Evolutionary conservation across 257 asterid genomes (phyloP).

Genomic region (Craterostigma plantagineum): DNA sequence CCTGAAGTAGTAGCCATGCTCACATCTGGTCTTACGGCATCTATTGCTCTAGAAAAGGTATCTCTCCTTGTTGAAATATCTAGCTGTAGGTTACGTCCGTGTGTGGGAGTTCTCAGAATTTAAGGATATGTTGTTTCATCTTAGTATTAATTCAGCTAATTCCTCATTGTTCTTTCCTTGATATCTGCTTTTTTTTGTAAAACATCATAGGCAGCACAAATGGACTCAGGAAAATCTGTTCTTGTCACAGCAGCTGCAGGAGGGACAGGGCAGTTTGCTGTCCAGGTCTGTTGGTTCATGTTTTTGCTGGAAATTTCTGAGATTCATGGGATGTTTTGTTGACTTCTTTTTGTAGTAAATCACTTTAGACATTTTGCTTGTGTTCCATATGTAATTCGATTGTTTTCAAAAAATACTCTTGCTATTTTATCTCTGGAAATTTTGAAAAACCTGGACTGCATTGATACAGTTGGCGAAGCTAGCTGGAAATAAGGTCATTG

Average conservation of each 20-base stretch:
- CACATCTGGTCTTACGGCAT: conserved; percentile 93
- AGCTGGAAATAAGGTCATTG: conserved; percentile 83
- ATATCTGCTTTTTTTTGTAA: conserved; percentile 2
- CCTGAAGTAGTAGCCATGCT: conserved; percentile 98
- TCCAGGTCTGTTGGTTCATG: conserved; percentile 59
- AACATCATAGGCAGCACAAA: conserved; percentile 56
- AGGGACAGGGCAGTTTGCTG: conserved; percentile 98
- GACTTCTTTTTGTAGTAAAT: too few relatives aligned
- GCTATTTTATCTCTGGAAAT: conserved; percentile 1
- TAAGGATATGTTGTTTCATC: conserved; percentile 4
- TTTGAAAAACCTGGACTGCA: conserved; percentile 7
- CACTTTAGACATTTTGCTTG: background rate
- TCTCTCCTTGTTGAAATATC: conserved; percentile 5
- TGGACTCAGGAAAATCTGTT: conserved; percentile 75
- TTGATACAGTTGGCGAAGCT: conserved; percentile 70
- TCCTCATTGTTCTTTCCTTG: background rate
- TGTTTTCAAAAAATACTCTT: background rate
- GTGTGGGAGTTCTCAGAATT: background rate
- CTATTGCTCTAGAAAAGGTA: conserved; percentile 90
- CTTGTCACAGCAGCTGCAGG: conserved; percentile 99
- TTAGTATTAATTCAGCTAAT: conserved; percentile 2
- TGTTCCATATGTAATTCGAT: background rate
- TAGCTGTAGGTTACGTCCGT: too few relatives aligned
- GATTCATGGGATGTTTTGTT: background rate
- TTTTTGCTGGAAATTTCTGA: conserved; percentile 5